Percentiles rank a stretch among this genome's conserved stretches.
These are phyloP conservation scores for Globisporangium barbulae DNA, from an alignment of 352 stramenopile species.

Conservation along the genomic window DNA sequence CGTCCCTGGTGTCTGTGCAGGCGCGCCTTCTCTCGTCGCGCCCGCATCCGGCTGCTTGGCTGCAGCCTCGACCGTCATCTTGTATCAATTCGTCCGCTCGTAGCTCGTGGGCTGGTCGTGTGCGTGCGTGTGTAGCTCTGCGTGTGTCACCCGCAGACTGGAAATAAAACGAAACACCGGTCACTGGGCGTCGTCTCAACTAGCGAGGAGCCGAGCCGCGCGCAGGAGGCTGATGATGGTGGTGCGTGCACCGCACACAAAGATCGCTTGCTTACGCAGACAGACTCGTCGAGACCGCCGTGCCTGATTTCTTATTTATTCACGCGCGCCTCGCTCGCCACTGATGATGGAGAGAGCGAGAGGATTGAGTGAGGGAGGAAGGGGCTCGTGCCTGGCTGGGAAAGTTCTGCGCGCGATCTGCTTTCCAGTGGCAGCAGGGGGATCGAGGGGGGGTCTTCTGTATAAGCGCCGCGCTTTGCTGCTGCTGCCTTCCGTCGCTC, in stretches of 20 bases:
- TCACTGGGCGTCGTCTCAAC: not conserved
- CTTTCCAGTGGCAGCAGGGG: not conserved
- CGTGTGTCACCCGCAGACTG: slow-evolving; percentile 3
- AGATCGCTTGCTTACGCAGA: not conserved
- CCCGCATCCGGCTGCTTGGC: slow-evolving; percentile 3
- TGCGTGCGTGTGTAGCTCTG: not conserved
- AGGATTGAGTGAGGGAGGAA: not conserved
- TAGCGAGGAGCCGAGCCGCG: not conserved
- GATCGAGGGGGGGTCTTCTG: not conserved
- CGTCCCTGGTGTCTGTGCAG: not conserved
- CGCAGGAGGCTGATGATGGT: not conserved
- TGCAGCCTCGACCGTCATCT: slow-evolving; percentile 8
- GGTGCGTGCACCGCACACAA: not conserved
- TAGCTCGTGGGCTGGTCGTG: not conserved
- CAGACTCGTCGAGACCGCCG: not conserved
- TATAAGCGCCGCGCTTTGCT: not conserved
- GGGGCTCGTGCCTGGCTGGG: not conserved
- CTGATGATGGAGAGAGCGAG: not conserved
- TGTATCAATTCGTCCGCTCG: not conserved
- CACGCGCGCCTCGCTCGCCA: not conserved
- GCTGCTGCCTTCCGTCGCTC: not conserved
- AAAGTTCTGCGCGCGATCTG: slow-evolving; percentile 14
- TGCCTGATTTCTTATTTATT: slow-evolving; percentile 13
- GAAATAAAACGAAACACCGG: not conserved
- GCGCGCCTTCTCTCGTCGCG: slow-evolving; percentile 13